These are phyloP conservation scores for Aspergillus diversus DNA, from an alignment of 495 filamentous ascomycete genomes.

Conservation along the genomic window DNA sequence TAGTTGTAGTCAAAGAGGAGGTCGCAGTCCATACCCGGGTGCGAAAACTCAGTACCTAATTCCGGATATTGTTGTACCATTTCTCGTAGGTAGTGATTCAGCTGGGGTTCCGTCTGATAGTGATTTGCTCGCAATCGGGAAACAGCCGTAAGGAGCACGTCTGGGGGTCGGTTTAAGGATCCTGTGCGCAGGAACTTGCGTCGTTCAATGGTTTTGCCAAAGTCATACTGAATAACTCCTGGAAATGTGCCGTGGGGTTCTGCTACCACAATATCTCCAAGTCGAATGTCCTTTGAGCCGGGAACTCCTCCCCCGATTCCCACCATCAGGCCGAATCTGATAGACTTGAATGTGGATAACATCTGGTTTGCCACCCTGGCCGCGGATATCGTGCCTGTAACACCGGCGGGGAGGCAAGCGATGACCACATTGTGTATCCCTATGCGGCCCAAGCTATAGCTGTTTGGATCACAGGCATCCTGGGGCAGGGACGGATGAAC, in stretches of 20 bases:
- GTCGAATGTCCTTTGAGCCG: slow-evolving; percentile 28
- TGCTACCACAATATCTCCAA: slow-evolving; percentile 36
- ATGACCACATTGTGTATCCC: slow-evolving; percentile 37
- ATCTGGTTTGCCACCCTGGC: slow-evolving; percentile 34
- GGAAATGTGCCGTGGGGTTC: slow-evolving; percentile 10
- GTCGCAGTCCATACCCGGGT: slow-evolving; percentile 23
- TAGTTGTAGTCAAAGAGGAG: slow-evolving; percentile 27
- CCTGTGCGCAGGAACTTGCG: slow-evolving; percentile 29
- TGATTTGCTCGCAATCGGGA: slow-evolving; percentile 14
- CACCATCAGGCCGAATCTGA: slow-evolving; percentile 43
- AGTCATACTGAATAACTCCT: slow-evolving; percentile 30
- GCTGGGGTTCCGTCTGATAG: not conserved
- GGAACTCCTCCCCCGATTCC: slow-evolving; percentile 47
- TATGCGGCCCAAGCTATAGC: slow-evolving; percentile 32
- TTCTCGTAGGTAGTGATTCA: slow-evolving; percentile 17
- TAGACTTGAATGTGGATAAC: slow-evolving; percentile 34
- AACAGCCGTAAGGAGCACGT: slow-evolving; percentile 16
- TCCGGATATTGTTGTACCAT: slow-evolving; percentile 20
- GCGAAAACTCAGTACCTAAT: slow-evolving; percentile 21
- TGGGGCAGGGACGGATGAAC: slow-evolving; percentile 30
- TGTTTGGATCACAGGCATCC: slow-evolving; percentile 27
- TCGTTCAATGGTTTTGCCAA: slow-evolving; percentile 16
- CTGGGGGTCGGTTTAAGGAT: slow-evolving; percentile 28
- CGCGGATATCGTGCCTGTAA: slow-evolving; percentile 38
- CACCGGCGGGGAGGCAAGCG: slow-evolving; percentile 35